These are phyloP conservation scores for Prototheca stagnorum DNA, from an alignment of 163 green algal genomes.

Conservation along the genomic window DNA sequence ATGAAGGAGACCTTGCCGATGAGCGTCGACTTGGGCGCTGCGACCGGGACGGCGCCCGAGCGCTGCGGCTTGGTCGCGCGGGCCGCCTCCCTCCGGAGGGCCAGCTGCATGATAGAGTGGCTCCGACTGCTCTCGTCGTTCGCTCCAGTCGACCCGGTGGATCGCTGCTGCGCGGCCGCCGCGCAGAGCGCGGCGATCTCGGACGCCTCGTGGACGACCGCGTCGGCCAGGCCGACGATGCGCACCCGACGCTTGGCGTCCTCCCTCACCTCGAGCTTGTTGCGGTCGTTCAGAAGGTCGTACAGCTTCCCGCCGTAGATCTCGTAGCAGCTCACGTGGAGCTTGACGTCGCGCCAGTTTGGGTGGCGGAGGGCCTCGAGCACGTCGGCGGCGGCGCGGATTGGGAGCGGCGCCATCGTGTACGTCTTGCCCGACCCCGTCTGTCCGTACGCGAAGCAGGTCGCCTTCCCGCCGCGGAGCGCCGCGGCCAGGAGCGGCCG, in stretches of 20 bases:
- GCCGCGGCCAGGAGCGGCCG: constrained; percentile 81
- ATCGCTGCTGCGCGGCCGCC: constrained; percentile 48
- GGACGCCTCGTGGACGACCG: constrained; percentile 32
- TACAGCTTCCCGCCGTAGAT: constrained; percentile 97
- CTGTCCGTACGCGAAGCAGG: constrained; percentile 95
- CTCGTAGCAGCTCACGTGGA: constrained; percentile 90
- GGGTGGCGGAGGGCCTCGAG: constrained; percentile 44
- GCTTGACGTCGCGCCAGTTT: constrained; percentile 35
- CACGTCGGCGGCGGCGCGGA: constrained; percentile 74
- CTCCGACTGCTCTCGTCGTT: constrained; percentile 89
- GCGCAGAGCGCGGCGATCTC: constrained; percentile 69
- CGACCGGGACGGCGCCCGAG: no score
- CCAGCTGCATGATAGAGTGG: constrained; percentile 86
- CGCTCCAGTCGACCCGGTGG: constrained; percentile 78
- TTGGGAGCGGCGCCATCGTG: constrained; percentile 90
- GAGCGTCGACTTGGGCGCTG: constrained; percentile 11
- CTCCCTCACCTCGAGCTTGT: constrained; percentile 82
- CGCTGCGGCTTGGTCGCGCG: no score
- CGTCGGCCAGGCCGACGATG: constrained; percentile 44
- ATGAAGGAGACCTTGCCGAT: constrained; percentile 95
- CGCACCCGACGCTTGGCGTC: constrained; percentile 68
- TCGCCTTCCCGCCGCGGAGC: constrained; percentile 68
- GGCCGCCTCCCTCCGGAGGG: constrained; percentile 62
- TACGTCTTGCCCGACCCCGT: constrained; percentile 93
- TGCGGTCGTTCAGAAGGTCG: constrained; percentile 82